Evolutionary conservation across 169 alveolate species (phyloP).

Genomic region (Theileria parva): DNA sequence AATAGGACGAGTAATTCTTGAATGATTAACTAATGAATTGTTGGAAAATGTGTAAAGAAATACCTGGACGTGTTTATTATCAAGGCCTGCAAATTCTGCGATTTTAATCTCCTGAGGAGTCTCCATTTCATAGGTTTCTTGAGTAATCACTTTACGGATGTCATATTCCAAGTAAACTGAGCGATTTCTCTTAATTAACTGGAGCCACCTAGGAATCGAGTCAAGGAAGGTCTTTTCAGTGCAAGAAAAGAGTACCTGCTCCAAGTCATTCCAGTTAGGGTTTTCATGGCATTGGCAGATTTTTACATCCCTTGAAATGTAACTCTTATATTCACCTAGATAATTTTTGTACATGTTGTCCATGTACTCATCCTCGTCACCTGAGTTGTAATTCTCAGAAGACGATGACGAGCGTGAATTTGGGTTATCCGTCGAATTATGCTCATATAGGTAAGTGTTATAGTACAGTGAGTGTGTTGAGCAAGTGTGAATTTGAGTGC

Average conservation of each 20-base stretch:
- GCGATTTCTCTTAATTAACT: slow-evolving; percentile 17
- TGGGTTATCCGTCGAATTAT: neutral
- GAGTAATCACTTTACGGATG: slow-evolving; percentile 18
- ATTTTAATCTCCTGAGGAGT: neutral
- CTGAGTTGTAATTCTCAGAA: neutral
- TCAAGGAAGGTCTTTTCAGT: slow-evolving; percentile 41
- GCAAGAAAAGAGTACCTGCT: slow-evolving; percentile 44
- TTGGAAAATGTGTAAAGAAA: too few relatives aligned
- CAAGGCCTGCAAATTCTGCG: slow-evolving; percentile 63
- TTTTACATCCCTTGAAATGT: neutral
- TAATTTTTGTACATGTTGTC: neutral
- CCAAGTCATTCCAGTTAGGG: slow-evolving; percentile 46
- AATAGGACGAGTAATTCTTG: neutral
- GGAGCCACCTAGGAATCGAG: slow-evolving; percentile 33
- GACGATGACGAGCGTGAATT: neutral
- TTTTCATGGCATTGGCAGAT: slow-evolving; percentile 26
- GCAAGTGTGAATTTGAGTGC: slow-evolving; percentile 24
- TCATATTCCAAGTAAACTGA: slow-evolving; percentile 33
- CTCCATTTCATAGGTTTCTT: slow-evolving; percentile 23
- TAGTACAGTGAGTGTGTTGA: neutral
- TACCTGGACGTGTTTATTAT: slow-evolving; percentile 39
- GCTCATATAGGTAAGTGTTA: neutral
- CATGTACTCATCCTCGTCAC: slow-evolving; percentile 8
- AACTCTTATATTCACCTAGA: neutral
- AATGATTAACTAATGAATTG: neutral